Evolutionary conservation across 805 yeast genomes (phyloP), one percentile per base, ranked within the genome.

Genomic region (Maudiozyma bulderi): DNA sequence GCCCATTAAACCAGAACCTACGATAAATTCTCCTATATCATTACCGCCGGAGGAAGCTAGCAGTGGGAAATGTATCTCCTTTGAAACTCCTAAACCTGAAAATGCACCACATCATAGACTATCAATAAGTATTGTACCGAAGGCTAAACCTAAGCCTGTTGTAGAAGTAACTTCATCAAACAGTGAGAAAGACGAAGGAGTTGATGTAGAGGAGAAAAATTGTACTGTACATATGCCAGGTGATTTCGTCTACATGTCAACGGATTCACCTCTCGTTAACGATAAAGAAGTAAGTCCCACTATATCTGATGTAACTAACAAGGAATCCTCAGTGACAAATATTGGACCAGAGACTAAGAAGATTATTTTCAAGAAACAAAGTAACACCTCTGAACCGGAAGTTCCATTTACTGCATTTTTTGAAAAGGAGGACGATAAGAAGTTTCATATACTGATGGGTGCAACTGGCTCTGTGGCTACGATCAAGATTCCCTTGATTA

Each of bases 381-480:
- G 14, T 13, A 14, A 7, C 2, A 26, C 15, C 10, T 32, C 13
- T 14, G 66, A 60, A 5, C 84, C 86, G 1, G 80, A 82, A 14
- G 82, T 82, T 1, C 91, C 91, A 29, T 85, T 85, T 57, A 82
- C 82, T 32, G 81, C 84, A 54, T 85, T 80, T 62, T 72, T 86
- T 50, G 77, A 78, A 48, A 81, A 80, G 57, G 68, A 82, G 58
- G 93, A 87, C 62, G 95, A 87, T 62, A 85, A 82, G 42, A 90
- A 89, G 61, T 74, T 87, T 49, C 99, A 93, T 65, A 82, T 93
- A 42, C 71, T 93, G 50, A 73, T 93, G 41, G 99, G 95, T 15
- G 95, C 95, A 15, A 87, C 98, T 1, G 99, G 99, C 1, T 86
- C 95, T 1, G 97, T 93, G 3, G 99, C 99, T 5, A 87, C 98